phyloP scores from a whole-genome alignment of 2,329 filamentous ascomycete species.

The Alternaria consortialis region DNA sequence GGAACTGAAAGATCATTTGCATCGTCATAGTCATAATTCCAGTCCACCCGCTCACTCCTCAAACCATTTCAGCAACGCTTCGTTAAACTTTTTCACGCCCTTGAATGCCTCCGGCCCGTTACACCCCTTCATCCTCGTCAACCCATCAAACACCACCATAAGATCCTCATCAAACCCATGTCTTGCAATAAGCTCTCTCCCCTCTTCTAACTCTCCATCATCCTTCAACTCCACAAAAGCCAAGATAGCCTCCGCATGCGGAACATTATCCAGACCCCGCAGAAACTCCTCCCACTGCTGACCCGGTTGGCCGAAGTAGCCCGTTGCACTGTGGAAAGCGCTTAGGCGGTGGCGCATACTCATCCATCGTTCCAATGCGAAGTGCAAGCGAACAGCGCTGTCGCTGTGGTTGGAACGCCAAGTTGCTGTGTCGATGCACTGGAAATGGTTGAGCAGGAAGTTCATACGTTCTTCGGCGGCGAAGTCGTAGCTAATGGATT shows the following conservation, averaged over 20 bases:
- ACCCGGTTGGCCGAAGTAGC: constrained; percentile 16
- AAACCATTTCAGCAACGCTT: constrained; percentile 21
- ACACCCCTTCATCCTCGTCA: constrained; percentile 19
- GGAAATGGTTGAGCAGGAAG: constrained; percentile 15
- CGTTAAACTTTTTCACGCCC: constrained; percentile 13
- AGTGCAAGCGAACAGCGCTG: background rate
- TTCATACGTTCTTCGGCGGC: constrained; percentile 20
- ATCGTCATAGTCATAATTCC: background rate
- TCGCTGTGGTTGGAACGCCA: constrained; percentile 4
- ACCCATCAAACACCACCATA: constrained; percentile 20
- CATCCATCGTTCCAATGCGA: constrained; percentile 16
- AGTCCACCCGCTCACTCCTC: background rate
- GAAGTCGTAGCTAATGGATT: constrained; percentile 1
- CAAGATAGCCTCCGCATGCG: constrained; percentile 15
- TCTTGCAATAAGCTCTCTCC: background rate
- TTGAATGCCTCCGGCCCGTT: constrained; percentile 20
- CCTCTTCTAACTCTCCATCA: background rate
- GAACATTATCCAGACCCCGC: constrained; percentile 4
- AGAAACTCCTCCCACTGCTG: constrained; percentile 18
- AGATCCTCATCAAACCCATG: constrained; percentile 16
- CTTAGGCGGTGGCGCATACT: constrained; percentile 17
- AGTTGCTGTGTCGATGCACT: constrained; percentile 3
- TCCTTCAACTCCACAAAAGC: constrained; percentile 17
- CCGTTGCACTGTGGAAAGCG: constrained; percentile 9
- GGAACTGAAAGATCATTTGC: background rate